phyloP scores from a whole-genome alignment of 2,329 filamentous ascomycete species.

The Alternaria arborescens region DNA sequence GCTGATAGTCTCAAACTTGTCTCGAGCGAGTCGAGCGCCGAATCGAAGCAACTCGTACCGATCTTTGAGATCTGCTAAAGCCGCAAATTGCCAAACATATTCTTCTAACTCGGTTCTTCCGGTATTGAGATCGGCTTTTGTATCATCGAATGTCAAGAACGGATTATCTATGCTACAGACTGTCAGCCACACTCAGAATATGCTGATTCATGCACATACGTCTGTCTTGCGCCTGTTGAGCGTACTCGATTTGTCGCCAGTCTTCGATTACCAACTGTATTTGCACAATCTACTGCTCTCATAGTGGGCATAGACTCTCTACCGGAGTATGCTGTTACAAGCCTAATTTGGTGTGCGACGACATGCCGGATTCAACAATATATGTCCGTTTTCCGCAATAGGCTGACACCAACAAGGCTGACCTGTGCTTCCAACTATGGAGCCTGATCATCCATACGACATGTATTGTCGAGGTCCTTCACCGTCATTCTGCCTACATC shows the following conservation, averaged over 20 bases:
- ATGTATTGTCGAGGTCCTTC: neutral
- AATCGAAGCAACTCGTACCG: conserved; percentile 27
- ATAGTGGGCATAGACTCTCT: neutral
- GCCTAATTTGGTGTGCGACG: neutral
- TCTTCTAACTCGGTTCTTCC: conserved; percentile 29
- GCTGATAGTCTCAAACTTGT: conserved; percentile 28
- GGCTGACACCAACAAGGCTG: conserved; percentile 1
- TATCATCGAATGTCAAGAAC: conserved; percentile 32
- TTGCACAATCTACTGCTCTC: neutral
- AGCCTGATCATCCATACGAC: neutral
- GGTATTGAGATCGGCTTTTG: conserved; percentile 7
- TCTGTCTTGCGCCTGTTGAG: conserved; percentile 22
- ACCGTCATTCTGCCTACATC: neutral
- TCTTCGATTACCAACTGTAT: conserved; percentile 7
- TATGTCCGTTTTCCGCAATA: neutral
- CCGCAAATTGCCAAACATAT: conserved; percentile 29
- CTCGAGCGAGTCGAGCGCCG: conserved; percentile 33
- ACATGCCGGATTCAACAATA: neutral
- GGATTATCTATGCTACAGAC: conserved; percentile 28
- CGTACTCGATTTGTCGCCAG: neutral
- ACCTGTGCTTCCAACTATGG: neutral
- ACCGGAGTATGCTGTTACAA: neutral
- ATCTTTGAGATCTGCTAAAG: conserved; percentile 21
- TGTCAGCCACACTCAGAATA: neutral
- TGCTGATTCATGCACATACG: conserved; percentile 7